phyloP scores from a whole-genome alignment of 768 basidiomycete species.

The Cyclocybe aegerita region DNA sequence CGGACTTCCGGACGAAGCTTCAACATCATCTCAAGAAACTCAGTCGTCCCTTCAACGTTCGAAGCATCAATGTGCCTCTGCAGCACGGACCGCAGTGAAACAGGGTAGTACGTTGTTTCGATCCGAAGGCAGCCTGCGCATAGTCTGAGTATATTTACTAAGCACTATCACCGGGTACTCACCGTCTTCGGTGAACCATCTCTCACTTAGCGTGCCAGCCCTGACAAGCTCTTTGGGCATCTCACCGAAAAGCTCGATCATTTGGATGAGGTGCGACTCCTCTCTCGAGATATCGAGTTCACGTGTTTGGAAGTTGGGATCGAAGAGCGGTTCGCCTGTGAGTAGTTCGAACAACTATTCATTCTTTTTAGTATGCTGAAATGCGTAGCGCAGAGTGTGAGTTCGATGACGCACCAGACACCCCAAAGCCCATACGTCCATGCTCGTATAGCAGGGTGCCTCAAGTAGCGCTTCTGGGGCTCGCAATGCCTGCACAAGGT shows the following conservation, averaged over 20 bases:
- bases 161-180: neutral
- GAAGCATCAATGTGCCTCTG: conserved; percentile 10
- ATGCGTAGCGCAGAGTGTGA: neutral
- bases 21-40: conserved; percentile 17
- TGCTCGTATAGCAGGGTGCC: conserved; percentile 9
- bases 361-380: neutral
- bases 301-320: conserved; percentile 22
- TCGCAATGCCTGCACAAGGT: conserved; percentile 4
- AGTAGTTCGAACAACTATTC: conserved; percentile 21
- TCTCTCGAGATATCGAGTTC: conserved; percentile 22
- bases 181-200: conserved; percentile 25
- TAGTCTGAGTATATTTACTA: neutral
- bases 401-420: conserved; percentile 18
- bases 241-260: conserved; percentile 23
- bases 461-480: conserved; percentile 21
- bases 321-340: conserved; percentile 21
- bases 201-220: conserved; percentile 11
- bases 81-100: conserved; percentile 17
- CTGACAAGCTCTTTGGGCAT: conserved; percentile 17
- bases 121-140: conserved; percentile 16
- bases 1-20: conserved; percentile 18
- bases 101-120: conserved; percentile 25
- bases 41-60: conserved; percentile 13
- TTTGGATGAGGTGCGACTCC: conserved; percentile 28
- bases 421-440: conserved; percentile 24